A percentile compares a stretch with the other conserved stretches of the same genome.
These are phyloP conservation scores for Lipomyces spencermartinsiae DNA, from an alignment of 805 yeast genomes.

Conservation along the genomic window DNA sequence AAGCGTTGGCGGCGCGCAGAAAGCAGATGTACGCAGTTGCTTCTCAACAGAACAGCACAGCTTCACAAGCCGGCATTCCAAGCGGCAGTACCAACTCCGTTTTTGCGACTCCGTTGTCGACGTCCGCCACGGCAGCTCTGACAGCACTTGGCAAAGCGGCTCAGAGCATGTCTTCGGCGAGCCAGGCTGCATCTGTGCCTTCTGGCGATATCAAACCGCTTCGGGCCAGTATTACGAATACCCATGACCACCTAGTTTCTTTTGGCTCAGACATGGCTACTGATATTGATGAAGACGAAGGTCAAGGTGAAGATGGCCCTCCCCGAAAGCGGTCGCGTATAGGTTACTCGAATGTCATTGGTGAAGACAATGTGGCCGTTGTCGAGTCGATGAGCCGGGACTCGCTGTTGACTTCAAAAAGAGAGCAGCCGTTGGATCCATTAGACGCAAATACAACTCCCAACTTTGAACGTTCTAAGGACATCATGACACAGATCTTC, in stretches of 20 bases:
- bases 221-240: slow-evolving; percentile 2
- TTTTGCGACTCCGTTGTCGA: slow-evolving; percentile 6
- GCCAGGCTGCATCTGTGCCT: background rate
- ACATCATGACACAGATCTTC: slow-evolving; percentile 59
- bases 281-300: slow-evolving; percentile 33
- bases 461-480: slow-evolving; percentile 52
- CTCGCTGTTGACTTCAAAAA: background rate
- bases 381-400: background rate
- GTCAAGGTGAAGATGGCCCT: slow-evolving; percentile 18
- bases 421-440: slow-evolving; percentile 27
- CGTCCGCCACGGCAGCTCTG: slow-evolving; percentile 32
- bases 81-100: slow-evolving; percentile 8
- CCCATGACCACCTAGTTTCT: slow-evolving; percentile 8
- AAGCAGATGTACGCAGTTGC: slow-evolving; percentile 40
- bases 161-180: background rate
- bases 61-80: slow-evolving; percentile 11
- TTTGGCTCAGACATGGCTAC: slow-evolving; percentile 28
- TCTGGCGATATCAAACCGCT: slow-evolving; percentile 8
- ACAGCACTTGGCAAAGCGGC: slow-evolving; percentile 31
- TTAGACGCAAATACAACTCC: slow-evolving; percentile 41
- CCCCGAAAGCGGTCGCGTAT: slow-evolving; percentile 33
- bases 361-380: background rate
- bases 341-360: background rate
- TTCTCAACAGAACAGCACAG: slow-evolving; percentile 22
- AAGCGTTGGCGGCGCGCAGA: slow-evolving; percentile 51